A percentile compares a stretch with the other conserved stretches of the same genome.
phyloP scores from a whole-genome alignment of 1,284 basidiomycete species.

The Pterulicium gracile region DNA sequence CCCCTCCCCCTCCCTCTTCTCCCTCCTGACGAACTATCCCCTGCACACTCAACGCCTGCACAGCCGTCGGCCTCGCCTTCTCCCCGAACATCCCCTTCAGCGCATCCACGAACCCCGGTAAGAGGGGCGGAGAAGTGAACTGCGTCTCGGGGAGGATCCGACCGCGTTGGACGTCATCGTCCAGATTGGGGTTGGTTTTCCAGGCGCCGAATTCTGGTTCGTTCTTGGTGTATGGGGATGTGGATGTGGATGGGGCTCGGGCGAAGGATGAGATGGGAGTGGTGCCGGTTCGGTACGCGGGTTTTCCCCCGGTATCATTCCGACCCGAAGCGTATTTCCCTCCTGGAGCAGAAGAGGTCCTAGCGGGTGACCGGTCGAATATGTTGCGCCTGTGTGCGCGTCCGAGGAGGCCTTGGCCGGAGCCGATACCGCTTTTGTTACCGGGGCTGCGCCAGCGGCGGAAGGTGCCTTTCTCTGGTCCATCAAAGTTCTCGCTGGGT shows the following conservation, averaged over 20 bases:
- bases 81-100: constrained; percentile 46
- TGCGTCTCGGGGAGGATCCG: neutral
- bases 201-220: neutral
- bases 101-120: constrained; percentile 47
- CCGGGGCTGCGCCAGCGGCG: neutral
- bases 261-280: too few species aligned
- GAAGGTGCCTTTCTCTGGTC: neutral
- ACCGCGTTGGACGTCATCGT: neutral
- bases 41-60: constrained; percentile 63
- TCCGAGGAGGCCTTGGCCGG: neutral
- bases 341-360: neutral
- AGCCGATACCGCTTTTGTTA: neutral
- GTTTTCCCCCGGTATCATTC: neutral
- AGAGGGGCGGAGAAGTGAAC: constrained; percentile 59
- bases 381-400: neutral
- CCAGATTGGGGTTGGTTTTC: neutral
- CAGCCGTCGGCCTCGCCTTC: constrained; percentile 51
- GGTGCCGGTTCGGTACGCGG: neutral
- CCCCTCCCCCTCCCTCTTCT: neutral
- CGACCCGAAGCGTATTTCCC: neutral
- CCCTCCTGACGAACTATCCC: constrained; percentile 32
- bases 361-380: neutral
- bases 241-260: too few species aligned
- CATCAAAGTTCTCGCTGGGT: neutral
- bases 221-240: too few species aligned